These are phyloP conservation scores for Kodamaea kaohsiungensis DNA, from an alignment of 805 yeast species.

Conservation along the genomic window DNA sequence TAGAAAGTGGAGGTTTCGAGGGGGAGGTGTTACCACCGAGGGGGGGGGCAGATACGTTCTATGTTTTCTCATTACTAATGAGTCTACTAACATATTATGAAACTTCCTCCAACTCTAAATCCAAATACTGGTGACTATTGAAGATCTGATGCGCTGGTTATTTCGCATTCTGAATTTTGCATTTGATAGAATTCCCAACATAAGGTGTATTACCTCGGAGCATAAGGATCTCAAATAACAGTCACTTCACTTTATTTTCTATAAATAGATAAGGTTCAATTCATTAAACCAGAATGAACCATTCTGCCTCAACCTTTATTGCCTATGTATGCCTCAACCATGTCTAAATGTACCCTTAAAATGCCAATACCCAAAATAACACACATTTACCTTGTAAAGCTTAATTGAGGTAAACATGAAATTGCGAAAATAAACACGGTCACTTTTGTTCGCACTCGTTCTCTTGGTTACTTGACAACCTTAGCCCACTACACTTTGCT, in stretches of 20 bases:
- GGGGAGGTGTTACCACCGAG: too few relatives aligned
- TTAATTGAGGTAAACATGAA: too few relatives aligned
- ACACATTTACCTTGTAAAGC: not conserved
- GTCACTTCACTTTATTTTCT: not conserved
- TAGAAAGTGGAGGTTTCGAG: too few relatives aligned
- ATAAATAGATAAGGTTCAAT: not conserved
- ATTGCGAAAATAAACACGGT: not conserved
- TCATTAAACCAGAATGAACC: too few relatives aligned
- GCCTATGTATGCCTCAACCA: not conserved
- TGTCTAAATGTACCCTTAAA: not conserved
- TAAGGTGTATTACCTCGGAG: not conserved
- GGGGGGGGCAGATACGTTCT: too few relatives aligned
- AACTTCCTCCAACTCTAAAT: too few relatives aligned
- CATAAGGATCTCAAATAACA: not conserved
- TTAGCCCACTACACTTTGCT: not conserved
- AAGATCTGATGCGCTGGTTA: too few relatives aligned
- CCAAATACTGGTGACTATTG: too few relatives aligned
- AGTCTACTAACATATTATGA: too few relatives aligned
- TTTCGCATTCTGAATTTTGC: too few relatives aligned
- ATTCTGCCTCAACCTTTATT: too few relatives aligned
- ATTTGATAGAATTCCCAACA: not conserved
- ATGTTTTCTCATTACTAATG: too few relatives aligned
- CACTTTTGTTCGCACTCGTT: not conserved
- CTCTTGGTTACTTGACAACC: not conserved
- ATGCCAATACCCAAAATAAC: not conserved